phyloP scores from a whole-genome alignment of 2,329 filamentous ascomycete genomes.

The Cercospora sojina region DNA sequence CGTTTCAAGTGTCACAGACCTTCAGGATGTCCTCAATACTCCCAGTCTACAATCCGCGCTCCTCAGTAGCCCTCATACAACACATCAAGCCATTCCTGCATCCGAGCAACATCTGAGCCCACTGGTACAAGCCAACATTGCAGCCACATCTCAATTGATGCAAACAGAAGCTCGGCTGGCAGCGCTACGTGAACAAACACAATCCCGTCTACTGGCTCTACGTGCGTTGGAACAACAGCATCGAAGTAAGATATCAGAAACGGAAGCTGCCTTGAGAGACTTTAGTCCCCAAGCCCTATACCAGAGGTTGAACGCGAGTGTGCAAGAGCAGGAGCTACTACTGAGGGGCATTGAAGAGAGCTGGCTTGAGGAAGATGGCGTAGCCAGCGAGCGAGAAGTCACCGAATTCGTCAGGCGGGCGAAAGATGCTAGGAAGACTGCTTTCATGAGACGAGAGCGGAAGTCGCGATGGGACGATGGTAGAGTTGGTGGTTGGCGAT shows the following conservation, averaged over 20 bases:
- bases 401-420: slow-evolving; percentile 81
- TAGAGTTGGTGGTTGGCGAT: slow-evolving; percentile 90
- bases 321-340: slow-evolving; percentile 78
- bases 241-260: slow-evolving; percentile 81
- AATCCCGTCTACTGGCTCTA: slow-evolving; percentile 77
- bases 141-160: slow-evolving; percentile 61
- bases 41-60: slow-evolving; percentile 71
- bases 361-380: slow-evolving; percentile 68
- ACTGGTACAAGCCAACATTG: slow-evolving; percentile 69
- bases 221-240: slow-evolving; percentile 90
- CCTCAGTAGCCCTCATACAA: slow-evolving; percentile 62
- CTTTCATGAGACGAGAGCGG: slow-evolving; percentile 78
- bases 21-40: slow-evolving; percentile 66
- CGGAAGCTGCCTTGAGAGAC: slow-evolving; percentile 78
- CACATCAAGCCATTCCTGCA: slow-evolving; percentile 68
- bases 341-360: slow-evolving; percentile 87
- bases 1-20: slow-evolving; percentile 64
- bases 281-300: slow-evolving; percentile 88
- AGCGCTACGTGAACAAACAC: slow-evolving; percentile 67
- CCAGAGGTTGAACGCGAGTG: slow-evolving; percentile 70
- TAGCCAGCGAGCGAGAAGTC: slow-evolving; percentile 76
- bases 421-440: slow-evolving; percentile 73
- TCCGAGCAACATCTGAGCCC: slow-evolving; percentile 64
- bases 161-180: slow-evolving; percentile 60
- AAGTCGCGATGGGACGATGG: slow-evolving; percentile 96